Base-by-base conservation (phyloP, 1,284 basidiomycete species). In the Neonothopanus nambi region DNA sequence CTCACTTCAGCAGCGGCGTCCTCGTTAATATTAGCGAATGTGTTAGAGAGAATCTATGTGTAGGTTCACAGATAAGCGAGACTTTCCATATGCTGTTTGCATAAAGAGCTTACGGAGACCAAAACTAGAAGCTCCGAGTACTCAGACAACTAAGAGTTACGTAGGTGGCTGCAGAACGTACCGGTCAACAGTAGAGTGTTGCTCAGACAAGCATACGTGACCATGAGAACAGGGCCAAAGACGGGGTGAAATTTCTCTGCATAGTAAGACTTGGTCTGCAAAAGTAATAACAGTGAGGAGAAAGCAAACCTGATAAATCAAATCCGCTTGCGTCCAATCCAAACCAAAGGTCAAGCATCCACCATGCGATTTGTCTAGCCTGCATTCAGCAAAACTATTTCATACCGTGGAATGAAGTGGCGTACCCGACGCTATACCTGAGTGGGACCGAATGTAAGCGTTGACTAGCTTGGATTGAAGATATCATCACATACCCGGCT, bases 261-360 rank as follows among this genome's bases (percentile, higher is more conserved):
- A 46, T 13, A 20, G 13, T 13, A 18, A 6, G 43, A 21, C 35
- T 44, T 47, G 42, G 5, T 53, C 28, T 48, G 43, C 43, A 36
- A 42, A 18, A 35, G n/a, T 48, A 28, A 21, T n/a, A 24, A 18
- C 13, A 12, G 35, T 8, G n/a, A 23, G 42, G 8, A 48, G 21
- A 5, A 45, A 52, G 28, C 28, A 63, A 57, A 92, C 91, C 78
- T 35, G 91, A 81, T 65, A 76, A 76, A 58, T 91, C 81, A 62
- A 95, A 95, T 3, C 91, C 91, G 51, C 79, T 85, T 0, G 92
- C 91, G 65, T 95, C 93, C 11, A 95, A 77, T n/a, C 92, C 92
- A 63, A 95, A 95, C 81, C 85, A 93, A 2, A 93, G 70, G 64
- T 93, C 89, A 33, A 93, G 78, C 91, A 94, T 92, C 86, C 91